Conservation (phyloP, 2,329 filamentous ascomycete species). For the Fusarium sp. region DNA sequence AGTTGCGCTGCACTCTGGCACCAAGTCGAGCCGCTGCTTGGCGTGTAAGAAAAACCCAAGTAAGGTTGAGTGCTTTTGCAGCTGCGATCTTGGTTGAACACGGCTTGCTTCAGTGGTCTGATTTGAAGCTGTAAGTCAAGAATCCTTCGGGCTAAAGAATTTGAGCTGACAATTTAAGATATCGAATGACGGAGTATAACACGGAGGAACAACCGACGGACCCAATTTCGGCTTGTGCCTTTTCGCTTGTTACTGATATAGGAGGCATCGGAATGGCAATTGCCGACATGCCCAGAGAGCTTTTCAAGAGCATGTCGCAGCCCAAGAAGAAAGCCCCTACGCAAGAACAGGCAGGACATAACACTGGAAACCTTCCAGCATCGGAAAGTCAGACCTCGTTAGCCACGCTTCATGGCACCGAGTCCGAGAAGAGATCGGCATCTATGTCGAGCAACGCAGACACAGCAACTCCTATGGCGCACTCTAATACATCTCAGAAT, state of each 20-base stretch:
- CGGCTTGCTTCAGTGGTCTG: conserved; percentile 74
- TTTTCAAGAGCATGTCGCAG: conserved; percentile 61
- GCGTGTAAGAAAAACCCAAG: conserved; percentile 76
- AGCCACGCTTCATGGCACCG: conserved; percentile 4
- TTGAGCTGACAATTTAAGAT: conserved; percentile 54
- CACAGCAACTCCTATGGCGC: conserved; percentile 17
- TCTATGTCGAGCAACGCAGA: conserved; percentile 23
- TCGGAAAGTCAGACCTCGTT: conserved; percentile 23
- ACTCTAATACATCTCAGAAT: conserved; percentile 43
- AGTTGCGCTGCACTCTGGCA: conserved; percentile 76
- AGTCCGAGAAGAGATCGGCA: conserved; percentile 22
- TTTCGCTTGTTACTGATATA: conserved; percentile 85
- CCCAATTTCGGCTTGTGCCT: conserved; percentile 81
- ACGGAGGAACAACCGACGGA: conserved; percentile 84
- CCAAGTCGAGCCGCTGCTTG: conserved; percentile 80
- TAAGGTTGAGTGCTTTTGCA: conserved; percentile 78
- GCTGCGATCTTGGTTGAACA: conserved; percentile 76
- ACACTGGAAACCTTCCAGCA: conserved; percentile 7
- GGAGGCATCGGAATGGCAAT: conserved; percentile 85
- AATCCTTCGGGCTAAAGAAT: not conserved
- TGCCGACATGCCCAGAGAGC: conserved; percentile 75
- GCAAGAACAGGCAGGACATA: conserved; percentile 10
- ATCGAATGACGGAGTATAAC: conserved; percentile 74
- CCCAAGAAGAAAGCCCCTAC: conserved; percentile 31
- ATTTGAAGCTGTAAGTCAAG: conserved; percentile 76